Base-by-base conservation (phyloP, 2,329 filamentous ascomycete species). In the Cladophialophora psammophila region DNA sequence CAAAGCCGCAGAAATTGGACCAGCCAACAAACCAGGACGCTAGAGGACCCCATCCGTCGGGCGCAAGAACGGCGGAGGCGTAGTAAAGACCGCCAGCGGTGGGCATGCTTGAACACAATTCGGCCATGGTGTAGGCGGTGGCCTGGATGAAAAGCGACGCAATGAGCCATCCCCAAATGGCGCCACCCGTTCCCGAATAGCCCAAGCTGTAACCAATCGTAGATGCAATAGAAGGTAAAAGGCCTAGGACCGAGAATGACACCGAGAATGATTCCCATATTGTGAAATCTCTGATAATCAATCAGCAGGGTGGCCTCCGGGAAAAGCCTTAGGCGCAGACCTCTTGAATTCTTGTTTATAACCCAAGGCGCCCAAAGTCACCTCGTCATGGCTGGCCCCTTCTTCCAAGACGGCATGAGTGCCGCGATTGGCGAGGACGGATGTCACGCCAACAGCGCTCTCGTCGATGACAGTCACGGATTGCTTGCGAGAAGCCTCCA, bases 311-410 rank as follows among this genome's bases (percentile, higher is more conserved):
- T 48, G 35, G 32, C 2, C 13, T 6, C 18, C 18, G 12, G 20
- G 42, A 8, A 18, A n/a, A 35, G 35, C 7, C 5, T 40, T 31
- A 20, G 6, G 38, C 6, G 38, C 57, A 20, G 26, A 70, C 60
- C 68, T 64, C 57, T 76, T 75, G 69, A 77, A 76, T 64, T 75
- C 75, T 56, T 76, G 74, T 64, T 75, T 75, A 59, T 76, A 77
- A 15, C 80, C 80, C 59, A 82, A 72, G 5, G 80, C 79, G 48
- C 75, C 75, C 56, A 82, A 78, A 40, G 80, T 78, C 61, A 76
- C 72, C 64, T 82, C 80, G 68, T 82, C 81, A 7, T 74, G 74
- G 60, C 77, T 75, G 38, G 70, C 71, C 34, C 65, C 69, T 56
- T 73, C 70, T 40, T 72, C 68, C 15, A 73, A 18, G 32, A 73